Evolutionary conservation across 1,139 yeast genomes (phyloP).

Genomic region (Saccharomyces hybrid): DNA sequence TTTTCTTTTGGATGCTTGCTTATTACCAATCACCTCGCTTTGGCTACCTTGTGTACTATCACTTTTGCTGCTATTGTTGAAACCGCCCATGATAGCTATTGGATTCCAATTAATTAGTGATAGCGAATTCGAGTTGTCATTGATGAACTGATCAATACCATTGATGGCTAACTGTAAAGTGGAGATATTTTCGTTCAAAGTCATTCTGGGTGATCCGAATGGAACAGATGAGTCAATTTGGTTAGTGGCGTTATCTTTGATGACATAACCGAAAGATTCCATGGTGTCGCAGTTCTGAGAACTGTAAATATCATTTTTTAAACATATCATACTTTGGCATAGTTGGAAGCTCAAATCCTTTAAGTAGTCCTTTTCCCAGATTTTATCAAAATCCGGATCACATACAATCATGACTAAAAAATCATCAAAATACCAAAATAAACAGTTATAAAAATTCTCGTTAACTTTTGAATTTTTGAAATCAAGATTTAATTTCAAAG

Average conservation of each 20-base stretch:
- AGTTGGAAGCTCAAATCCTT: conserved; percentile 20
- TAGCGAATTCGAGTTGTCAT: conserved; percentile 5
- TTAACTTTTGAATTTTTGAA: conserved; percentile 9
- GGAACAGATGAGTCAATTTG: conserved; percentile 22
- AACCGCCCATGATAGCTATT: conserved; percentile 1
- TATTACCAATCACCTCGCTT: not conserved
- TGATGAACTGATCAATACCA: conserved; percentile 23
- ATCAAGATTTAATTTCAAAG: conserved; percentile 16
- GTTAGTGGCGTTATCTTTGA: conserved; percentile 10
- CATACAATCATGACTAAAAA: conserved; percentile 20
- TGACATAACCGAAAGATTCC: conserved; percentile 16
- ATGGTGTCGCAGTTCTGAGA: not conserved
- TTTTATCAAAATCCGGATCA: conserved; percentile 20
- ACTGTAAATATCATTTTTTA: not conserved
- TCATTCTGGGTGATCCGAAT: not conserved
- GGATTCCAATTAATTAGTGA: not conserved
- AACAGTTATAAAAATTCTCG: conserved; percentile 13
- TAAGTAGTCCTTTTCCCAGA: conserved; percentile 26
- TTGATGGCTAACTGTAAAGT: conserved; percentile 23
- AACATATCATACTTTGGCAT: conserved; percentile 14
- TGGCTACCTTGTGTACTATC: not conserved
- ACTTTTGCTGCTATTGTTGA: not conserved
- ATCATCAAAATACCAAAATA: conserved; percentile 30
- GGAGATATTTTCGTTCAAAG: conserved; percentile 5
- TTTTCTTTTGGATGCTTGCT: not conserved